These are phyloP conservation scores for Elsinoe arachidis DNA, from an alignment of 2,329 filamentous ascomycete genomes.

Conservation along the genomic window DNA sequence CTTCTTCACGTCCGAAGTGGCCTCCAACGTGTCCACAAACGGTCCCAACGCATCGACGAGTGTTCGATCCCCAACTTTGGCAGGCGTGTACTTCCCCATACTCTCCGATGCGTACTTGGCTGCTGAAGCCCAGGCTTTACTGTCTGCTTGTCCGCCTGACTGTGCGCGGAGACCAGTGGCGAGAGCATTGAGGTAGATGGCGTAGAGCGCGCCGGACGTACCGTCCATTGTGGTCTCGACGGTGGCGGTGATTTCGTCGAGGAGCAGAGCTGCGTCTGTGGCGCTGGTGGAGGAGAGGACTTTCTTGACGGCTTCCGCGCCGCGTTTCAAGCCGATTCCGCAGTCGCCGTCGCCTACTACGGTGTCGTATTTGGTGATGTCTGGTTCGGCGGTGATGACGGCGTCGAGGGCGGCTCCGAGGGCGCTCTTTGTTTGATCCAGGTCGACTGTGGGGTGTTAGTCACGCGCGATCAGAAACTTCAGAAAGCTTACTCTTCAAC, in stretches of 20 bases:
- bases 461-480: background rate
- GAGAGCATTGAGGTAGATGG: slow-evolving; percentile 85
- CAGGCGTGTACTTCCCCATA: slow-evolving; percentile 77
- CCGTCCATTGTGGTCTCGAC: slow-evolving; percentile 67
- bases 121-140: slow-evolving; percentile 55
- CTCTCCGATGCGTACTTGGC: slow-evolving; percentile 62
- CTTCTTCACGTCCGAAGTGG: slow-evolving; percentile 57
- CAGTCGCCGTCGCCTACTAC: slow-evolving; percentile 88
- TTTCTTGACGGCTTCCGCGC: slow-evolving; percentile 57
- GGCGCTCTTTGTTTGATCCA: slow-evolving; percentile 41
- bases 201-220: slow-evolving; percentile 67
- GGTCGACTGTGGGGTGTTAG: slow-evolving; percentile 39
- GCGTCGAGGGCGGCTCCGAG: slow-evolving; percentile 50
- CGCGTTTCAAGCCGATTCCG: slow-evolving; percentile 75
- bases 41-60: slow-evolving; percentile 83
- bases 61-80: slow-evolving; percentile 79
- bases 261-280: slow-evolving; percentile 49
- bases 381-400: slow-evolving; percentile 56
- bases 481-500: slow-evolving; percentile 37
- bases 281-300: slow-evolving; percentile 39
- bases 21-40: slow-evolving; percentile 65
- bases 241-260: slow-evolving; percentile 52
- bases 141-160: slow-evolving; percentile 32
- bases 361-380: slow-evolving; percentile 62
- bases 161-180: slow-evolving; percentile 57